Evolutionary conservation across 2,329 filamentous ascomycete species (phyloP), one percentile per base, ranked within the genome.

Genomic region (Cordyceps cicadae): DNA sequence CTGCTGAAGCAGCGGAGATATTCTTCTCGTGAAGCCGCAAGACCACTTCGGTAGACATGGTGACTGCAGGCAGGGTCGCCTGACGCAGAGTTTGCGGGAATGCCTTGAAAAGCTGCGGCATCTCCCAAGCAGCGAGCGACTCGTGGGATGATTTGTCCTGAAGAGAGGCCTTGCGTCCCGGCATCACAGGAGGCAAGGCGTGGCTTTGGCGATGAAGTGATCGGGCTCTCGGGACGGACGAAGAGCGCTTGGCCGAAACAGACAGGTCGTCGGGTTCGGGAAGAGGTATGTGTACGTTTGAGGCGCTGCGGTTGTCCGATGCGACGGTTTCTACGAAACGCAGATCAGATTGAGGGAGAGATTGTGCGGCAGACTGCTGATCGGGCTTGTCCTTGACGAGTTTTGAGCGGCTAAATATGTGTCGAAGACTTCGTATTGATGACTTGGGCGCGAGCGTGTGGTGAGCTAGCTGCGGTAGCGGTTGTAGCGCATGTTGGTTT

Each of bases 71-170:
- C 3, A 96, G 77, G 17, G 82, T 85, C 12, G 84, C 86, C 71
- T 94, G 84, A 68, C 89, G 92, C 65, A 90, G 81, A 3, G 90
- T 86, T 72, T 96, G 92, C 0, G 90, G 88, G 70, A 92, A 96
- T 14, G 90, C 91, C 71, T 96, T 89, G 71, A 92, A 95, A 14
- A 97, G 76, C 2, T 91, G 89, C 7, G 90, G 89, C 17, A 87
- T 82, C 60, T 84, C 81, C 86, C 86, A 90, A 14, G 74, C 72
- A 4, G 75, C 71, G 26, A 78, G 64, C 3, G 72, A 68, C 32
- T 72, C 73, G 60, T 71, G 68, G 4, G 63, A 53, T 21, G 55
- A 17, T 63, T 58, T 49, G 61, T 65, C 29, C 48, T 62, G 26
- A 54, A 61, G 9, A 7, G 55, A 34, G 34, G 37, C 41, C 48